Conservation (phyloP, 2,329 filamentous ascomycete genomes). For the Colletotrichum sp. region DNA sequence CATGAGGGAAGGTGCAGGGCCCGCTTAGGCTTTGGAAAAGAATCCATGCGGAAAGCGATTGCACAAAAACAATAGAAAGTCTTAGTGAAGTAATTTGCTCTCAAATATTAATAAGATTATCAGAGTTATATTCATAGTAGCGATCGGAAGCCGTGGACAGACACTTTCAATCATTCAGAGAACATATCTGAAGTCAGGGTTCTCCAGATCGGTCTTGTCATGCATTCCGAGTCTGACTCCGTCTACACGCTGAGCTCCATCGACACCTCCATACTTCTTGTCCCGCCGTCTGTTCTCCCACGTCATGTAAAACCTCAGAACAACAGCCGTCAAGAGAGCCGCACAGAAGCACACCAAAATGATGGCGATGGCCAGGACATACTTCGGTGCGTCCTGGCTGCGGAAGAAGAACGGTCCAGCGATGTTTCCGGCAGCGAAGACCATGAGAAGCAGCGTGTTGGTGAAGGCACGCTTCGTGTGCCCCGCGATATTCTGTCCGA, state of each 20-base stretch:
- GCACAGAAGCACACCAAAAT: conserved; percentile 20
- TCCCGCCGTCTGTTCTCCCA: background rate
- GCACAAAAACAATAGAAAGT: background rate
- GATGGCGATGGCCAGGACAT: conserved; percentile 26
- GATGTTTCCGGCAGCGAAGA: conserved; percentile 25
- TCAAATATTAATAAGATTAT: background rate
- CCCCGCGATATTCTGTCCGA: background rate
- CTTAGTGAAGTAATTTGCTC: background rate
- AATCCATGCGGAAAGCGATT: background rate
- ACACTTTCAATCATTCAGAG: conserved; percentile 13
- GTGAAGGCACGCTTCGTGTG: conserved; percentile 24
- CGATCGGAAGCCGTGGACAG: accelerated
- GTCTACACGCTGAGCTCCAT: conserved; percentile 17
- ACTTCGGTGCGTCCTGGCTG: conserved; percentile 24
- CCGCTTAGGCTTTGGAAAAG: background rate
- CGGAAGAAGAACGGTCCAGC: conserved; percentile 28
- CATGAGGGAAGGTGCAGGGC: conserved; percentile 2
- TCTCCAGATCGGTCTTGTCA: conserved; percentile 30
- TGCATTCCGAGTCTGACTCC: conserved; percentile 26
- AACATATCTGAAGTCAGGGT: conserved; percentile 26
- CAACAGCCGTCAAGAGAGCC: background rate
- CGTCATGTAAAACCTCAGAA: background rate
- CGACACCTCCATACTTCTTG: background rate
- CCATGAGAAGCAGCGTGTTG: conserved; percentile 22
- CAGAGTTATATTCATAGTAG: accelerated